Conservation (phyloP, 1,284 basidiomycete genomes). For the Bondarzewia mesenterica region DNA sequence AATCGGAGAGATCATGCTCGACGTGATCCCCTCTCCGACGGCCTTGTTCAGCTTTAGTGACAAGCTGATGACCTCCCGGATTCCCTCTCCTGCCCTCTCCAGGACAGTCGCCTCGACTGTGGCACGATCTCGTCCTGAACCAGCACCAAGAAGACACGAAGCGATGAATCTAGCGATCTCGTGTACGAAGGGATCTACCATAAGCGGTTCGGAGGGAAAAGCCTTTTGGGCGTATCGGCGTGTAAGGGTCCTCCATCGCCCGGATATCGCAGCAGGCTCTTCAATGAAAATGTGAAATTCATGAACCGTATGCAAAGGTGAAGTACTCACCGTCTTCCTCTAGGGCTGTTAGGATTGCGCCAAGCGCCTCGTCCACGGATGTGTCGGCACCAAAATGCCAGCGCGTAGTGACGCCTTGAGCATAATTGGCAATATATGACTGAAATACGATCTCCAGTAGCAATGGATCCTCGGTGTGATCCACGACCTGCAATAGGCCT, state of each 20-base stretch:
- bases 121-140: background rate
- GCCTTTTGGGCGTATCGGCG: background rate
- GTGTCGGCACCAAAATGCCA: background rate
- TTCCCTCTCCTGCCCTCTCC: background rate
- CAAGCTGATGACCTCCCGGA: background rate
- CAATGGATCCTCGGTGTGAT: background rate
- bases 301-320: background rate
- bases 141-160: background rate
- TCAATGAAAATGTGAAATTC: background rate
- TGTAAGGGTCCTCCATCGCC: background rate
- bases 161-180: background rate
- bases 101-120: background rate
- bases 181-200: background rate
- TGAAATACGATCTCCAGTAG: background rate
- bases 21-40: background rate
- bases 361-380: background rate
- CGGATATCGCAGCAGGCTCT: background rate
- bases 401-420: background rate
- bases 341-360: background rate
- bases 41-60: background rate
- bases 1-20: background rate
- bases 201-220: background rate
- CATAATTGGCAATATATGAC: background rate
- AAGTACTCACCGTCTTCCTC: background rate
- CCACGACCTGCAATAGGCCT: background rate